These are phyloP conservation scores for Actinidia arguta DNA, from an alignment of 179 eudicot genomes.

Conservation along the genomic window DNA sequence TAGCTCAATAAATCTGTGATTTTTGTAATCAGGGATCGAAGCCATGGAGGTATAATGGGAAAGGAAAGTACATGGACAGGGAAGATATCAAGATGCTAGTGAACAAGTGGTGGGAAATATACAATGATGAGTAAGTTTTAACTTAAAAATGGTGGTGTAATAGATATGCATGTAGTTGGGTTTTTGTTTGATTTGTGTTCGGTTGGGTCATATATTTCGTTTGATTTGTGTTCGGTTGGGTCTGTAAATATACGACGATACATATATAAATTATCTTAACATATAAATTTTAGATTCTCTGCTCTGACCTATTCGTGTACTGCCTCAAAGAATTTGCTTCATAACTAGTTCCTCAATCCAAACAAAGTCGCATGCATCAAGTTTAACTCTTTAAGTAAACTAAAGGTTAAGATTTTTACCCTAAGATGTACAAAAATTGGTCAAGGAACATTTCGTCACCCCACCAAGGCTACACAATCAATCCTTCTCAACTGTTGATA, in stretches of 20 bases:
- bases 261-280: not conserved
- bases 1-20: not conserved
- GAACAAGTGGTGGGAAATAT: slow-evolving; percentile 70
- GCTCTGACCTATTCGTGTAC: too few relatives aligned
- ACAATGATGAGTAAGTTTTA: slow-evolving; percentile 38
- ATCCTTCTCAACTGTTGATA: slow-evolving; percentile 77
- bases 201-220: too few relatives aligned
- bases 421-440: not conserved
- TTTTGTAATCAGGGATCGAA: slow-evolving; percentile 53
- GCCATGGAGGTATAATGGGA: slow-evolving; percentile 79
- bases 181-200: not conserved
- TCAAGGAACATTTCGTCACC: slow-evolving; percentile 46
- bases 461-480: slow-evolving; percentile 77
- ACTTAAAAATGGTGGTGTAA: not conserved
- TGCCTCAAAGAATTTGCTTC: too few relatives aligned
- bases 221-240: too few relatives aligned
- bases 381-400: not conserved
- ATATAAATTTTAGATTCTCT: not conserved
- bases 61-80: slow-evolving; percentile 80
- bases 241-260: not conserved
- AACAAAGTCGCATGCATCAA: not conserved
- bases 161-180: not conserved
- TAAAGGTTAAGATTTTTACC: not conserved
- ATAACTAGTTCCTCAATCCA: too few relatives aligned
- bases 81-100: slow-evolving; percentile 71